Conservation (phyloP, 768 basidiomycete genomes). For the Russula brevipes region DNA sequence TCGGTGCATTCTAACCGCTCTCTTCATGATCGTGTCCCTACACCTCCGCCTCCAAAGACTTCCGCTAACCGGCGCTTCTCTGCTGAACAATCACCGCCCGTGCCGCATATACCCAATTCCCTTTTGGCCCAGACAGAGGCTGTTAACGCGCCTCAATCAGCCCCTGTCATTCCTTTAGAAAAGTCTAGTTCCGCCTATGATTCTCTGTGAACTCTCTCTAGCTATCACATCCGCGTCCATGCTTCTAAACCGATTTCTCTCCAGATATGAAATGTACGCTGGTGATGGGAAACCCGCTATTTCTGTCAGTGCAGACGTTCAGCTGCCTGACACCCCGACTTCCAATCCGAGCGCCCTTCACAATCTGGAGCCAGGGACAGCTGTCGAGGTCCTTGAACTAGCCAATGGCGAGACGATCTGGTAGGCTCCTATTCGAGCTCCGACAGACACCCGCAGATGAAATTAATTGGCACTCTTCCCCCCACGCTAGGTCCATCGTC, state of each 20-base stretch:
- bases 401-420: constrained; percentile 88
- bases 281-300: constrained; percentile 47
- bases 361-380: constrained; percentile 49
- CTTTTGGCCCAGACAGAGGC: constrained; percentile 39
- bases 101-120: constrained; percentile 57
- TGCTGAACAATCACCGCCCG: constrained; percentile 58
- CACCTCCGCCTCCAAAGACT: constrained; percentile 74
- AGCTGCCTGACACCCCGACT: constrained; percentile 28
- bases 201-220: constrained; percentile 55
- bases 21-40: constrained; percentile 75
- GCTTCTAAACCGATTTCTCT: constrained; percentile 16
- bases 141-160: constrained; percentile 35
- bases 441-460: constrained; percentile 5
- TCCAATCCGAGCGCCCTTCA: constrained; percentile 27
- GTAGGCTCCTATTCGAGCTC: constrained; percentile 40
- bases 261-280: constrained; percentile 76
- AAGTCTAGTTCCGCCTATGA: constrained; percentile 71
- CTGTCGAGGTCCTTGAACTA: constrained; percentile 73
- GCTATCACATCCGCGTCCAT: constrained; percentile 15
- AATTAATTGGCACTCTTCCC: constrained; percentile 22
- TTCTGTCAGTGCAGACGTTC: constrained; percentile 33
- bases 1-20: constrained; percentile 63
- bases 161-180: constrained; percentile 44
- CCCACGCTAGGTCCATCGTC: constrained; percentile 61
- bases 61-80: constrained; percentile 57